Evolutionary conservation across 2,329 filamentous ascomycete genomes (phyloP).

Genomic region (Chalara sp.): DNA sequence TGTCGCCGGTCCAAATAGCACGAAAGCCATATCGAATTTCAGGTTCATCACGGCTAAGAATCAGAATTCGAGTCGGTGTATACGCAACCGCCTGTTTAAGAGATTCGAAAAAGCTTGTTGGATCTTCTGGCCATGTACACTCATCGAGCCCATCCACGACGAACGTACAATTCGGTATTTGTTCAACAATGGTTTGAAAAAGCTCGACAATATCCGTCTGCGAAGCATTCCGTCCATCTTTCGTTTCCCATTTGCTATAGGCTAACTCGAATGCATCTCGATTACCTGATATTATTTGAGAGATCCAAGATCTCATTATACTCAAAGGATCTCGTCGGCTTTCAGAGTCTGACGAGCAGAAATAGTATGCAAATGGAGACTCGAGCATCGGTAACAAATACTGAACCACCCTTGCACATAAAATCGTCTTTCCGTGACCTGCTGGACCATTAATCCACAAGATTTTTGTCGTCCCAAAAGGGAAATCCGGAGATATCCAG

Average conservation of each 20-base stretch:
- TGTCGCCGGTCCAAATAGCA: background rate
- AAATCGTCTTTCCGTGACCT: conserved; percentile 5
- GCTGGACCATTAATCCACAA: conserved; percentile 8
- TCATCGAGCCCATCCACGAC: conserved; percentile 10
- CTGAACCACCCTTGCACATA: conserved; percentile 5
- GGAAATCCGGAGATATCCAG: conserved; percentile 2
- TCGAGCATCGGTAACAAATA: conserved; percentile 2
- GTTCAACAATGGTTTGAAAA: conserved; percentile 1
- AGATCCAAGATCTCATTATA: conserved; percentile 8
- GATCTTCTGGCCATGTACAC: conserved; percentile 3
- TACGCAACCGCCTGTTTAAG: conserved; percentile 1
- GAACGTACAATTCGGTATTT: conserved; percentile 8
- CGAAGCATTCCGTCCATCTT: background rate
- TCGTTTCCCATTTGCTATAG: background rate
- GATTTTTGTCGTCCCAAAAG: background rate
- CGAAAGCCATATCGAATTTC: conserved; percentile 4
- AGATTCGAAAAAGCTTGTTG: conserved; percentile 4
- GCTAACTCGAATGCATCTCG: conserved; percentile 1
- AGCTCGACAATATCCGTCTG: conserved; percentile 1
- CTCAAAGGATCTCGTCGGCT: conserved; percentile 3
- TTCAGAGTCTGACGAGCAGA: conserved; percentile 5
- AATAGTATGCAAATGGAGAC: conserved; percentile 5
- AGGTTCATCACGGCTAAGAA: conserved; percentile 7
- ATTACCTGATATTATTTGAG: conserved; percentile 4
- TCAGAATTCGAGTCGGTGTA: conserved; percentile 5